Evolutionary conservation across 2,329 filamentous ascomycete species (phyloP).

Genomic region (Claviceps sp.): DNA sequence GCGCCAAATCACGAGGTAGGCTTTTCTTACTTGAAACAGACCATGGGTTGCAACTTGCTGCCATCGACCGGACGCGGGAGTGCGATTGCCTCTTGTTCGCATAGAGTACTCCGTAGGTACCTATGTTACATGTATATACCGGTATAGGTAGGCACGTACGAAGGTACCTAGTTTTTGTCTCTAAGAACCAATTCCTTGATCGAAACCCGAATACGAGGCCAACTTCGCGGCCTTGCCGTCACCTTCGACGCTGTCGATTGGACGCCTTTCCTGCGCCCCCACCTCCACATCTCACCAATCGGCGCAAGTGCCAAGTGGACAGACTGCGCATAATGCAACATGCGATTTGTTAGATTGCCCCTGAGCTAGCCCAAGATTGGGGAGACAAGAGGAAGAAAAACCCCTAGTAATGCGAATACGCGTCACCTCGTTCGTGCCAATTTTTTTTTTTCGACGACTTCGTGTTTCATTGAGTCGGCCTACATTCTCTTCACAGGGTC

Average conservation of each 20-base stretch:
- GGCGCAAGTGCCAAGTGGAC: background rate
- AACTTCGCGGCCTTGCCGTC: background rate
- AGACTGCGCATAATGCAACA: background rate
- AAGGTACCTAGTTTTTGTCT: too few species aligned
- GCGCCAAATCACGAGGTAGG: too few species aligned
- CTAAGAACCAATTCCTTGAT: too few species aligned
- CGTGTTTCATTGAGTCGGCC: background rate
- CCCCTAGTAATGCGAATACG: background rate
- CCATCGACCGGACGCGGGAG: background rate
- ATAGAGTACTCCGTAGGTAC: background rate
- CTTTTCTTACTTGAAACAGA: too few species aligned
- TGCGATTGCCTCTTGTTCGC: background rate
- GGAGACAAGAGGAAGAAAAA: background rate
- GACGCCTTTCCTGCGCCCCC: background rate
- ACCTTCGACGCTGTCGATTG: conserved; percentile 2
- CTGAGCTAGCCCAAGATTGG: background rate
- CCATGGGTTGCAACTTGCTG: too few species aligned
- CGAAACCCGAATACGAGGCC: conserved; percentile 6
- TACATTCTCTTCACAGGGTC: background rate
- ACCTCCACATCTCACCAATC: background rate
- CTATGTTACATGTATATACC: too few species aligned
- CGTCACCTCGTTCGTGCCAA: background rate
- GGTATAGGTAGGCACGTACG: too few species aligned
- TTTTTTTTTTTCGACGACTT: background rate
- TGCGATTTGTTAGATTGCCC: background rate